Conservation (phyloP, 208 protist genomes). For the Trichomonas vaginalis region DNA sequence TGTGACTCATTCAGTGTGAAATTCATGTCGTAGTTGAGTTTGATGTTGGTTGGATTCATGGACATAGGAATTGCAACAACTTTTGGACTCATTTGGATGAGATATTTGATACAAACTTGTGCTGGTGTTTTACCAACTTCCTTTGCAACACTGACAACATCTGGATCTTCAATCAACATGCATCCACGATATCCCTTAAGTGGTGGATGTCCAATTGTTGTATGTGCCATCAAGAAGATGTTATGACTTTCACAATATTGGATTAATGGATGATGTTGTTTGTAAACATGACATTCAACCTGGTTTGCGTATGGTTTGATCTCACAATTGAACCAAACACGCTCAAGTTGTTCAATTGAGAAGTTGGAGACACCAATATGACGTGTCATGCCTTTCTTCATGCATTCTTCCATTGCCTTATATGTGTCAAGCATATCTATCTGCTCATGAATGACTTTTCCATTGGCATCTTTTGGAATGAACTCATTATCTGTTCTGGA, state of each 20-base stretch:
- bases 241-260: not conserved
- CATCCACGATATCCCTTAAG: not conserved
- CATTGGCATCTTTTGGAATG: not conserved
- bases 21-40: not conserved
- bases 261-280: not conserved
- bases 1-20: not conserved
- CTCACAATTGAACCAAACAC: not conserved
- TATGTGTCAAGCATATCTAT: conserved; percentile 41
- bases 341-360: too few relatives aligned
- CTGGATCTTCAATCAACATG: not conserved
- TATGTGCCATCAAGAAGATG: too few relatives aligned
- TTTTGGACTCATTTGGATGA: not conserved
- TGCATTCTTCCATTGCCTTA: conserved; percentile 46
- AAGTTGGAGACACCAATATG: conserved; percentile 47
- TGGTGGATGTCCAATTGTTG: not conserved
- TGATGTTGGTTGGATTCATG: not conserved
- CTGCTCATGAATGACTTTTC: not conserved
- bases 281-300: not conserved
- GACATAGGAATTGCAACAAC: not conserved
- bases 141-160: not conserved
- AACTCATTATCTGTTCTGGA: not conserved
- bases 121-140: not conserved
- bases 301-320: not conserved
- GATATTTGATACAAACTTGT: not conserved
- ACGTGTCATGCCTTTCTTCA: conserved; percentile 31